These are phyloP conservation scores for Aspergillus sp. DNA, from an alignment of 2,329 filamentous ascomycete species.

Conservation along the genomic window DNA sequence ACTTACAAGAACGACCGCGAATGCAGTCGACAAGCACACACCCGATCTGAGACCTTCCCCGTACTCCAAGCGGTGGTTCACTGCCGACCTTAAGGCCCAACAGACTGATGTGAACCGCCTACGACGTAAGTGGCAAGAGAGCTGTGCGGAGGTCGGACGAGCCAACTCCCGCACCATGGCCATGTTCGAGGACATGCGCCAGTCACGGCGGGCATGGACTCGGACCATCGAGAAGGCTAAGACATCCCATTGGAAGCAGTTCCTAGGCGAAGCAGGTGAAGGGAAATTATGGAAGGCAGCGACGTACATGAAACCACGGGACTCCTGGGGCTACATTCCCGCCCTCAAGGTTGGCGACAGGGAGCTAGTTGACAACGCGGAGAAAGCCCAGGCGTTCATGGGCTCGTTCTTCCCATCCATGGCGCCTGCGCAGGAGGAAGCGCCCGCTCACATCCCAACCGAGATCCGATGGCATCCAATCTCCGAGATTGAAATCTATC, in stretches of 20 bases:
- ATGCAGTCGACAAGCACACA: conserved; percentile 8
- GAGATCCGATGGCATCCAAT: conserved; percentile 12
- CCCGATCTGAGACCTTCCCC: conserved; percentile 7
- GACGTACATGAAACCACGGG: conserved; percentile 8
- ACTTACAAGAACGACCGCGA: conserved; percentile 2
- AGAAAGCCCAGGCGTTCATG: conserved; percentile 12
- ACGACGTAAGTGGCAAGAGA: conserved; percentile 11
- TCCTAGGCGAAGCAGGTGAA: conserved; percentile 13
- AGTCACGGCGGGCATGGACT: conserved; percentile 5
- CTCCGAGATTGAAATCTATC: conserved; percentile 10
- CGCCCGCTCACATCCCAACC: background rate
- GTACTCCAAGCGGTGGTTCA: conserved; percentile 16
- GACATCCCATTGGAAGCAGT: conserved; percentile 10
- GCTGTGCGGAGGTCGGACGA: conserved; percentile 6
- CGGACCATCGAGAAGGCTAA: conserved; percentile 8
- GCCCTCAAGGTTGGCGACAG: conserved; percentile 4
- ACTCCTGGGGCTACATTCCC: conserved; percentile 10
- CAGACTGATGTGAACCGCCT: conserved; percentile 9
- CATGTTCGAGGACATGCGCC: conserved; percentile 2
- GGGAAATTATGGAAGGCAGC: conserved; percentile 12
- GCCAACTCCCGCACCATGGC: background rate
- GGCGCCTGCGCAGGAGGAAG: conserved; percentile 1
- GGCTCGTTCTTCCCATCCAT: conserved; percentile 14
- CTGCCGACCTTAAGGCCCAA: conserved; percentile 11
- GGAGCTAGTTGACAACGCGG: conserved; percentile 11